Conservation (phyloP, 2,329 filamentous ascomycete species). For the Albifimbria verrucaria region DNA sequence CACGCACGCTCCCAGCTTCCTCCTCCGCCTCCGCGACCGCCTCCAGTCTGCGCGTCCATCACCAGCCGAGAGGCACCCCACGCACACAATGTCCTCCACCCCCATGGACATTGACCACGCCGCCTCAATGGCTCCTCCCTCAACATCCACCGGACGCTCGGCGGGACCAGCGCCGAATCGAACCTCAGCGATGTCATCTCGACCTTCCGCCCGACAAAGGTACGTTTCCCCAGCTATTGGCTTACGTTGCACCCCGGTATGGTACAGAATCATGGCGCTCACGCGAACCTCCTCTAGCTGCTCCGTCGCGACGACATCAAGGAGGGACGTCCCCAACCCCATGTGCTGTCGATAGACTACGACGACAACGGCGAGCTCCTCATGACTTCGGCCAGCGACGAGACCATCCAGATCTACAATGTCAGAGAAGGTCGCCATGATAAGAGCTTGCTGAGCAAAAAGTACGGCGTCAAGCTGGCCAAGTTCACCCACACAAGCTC, state of each 20-base stretch:
- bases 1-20: not conserved
- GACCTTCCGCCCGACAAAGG: slow-evolving; percentile 76
- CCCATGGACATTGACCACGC: slow-evolving; percentile 55
- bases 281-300: too few relatives aligned
- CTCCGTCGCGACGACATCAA: slow-evolving; percentile 58
- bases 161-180: slow-evolving; percentile 45
- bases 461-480: slow-evolving; percentile 92
- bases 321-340: slow-evolving; percentile 50
- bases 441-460: slow-evolving; percentile 89
- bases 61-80: not conserved
- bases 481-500: slow-evolving; percentile 90
- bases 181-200: slow-evolving; percentile 76
- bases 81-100: slow-evolving; percentile 43
- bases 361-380: slow-evolving; percentile 92
- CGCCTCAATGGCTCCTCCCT: slow-evolving; percentile 41
- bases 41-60: too few relatives aligned
- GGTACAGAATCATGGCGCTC: too few relatives aligned
- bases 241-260: too few relatives aligned
- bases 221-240: slow-evolving; percentile 34
- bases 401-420: slow-evolving; percentile 94
- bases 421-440: slow-evolving; percentile 85
- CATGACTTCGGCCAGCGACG: slow-evolving; percentile 88
- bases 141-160: slow-evolving; percentile 48
- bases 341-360: slow-evolving; percentile 89
- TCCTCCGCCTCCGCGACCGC: too few relatives aligned